phyloP scores from a whole-genome alignment of 176 grass and related monocot species.

The Zoysia japonica region DNA sequence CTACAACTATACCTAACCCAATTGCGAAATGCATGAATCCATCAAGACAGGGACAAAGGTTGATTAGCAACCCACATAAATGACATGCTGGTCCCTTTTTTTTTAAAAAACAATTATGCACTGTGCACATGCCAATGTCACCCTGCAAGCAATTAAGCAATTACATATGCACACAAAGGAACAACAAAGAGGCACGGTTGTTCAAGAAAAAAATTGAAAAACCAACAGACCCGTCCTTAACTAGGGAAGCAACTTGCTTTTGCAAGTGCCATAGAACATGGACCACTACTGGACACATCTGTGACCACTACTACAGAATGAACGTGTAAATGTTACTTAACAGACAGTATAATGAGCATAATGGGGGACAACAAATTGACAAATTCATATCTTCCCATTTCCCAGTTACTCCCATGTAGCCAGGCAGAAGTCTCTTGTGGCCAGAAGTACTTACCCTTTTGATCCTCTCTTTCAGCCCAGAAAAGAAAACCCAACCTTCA shows the following conservation, averaged over 20 bases:
- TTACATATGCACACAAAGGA: constrained; percentile 35
- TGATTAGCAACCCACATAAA: constrained; percentile 34
- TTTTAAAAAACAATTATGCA: neutral
- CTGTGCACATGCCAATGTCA: constrained; percentile 39
- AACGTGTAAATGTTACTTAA: neutral
- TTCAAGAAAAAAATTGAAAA: neutral
- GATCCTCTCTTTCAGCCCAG: neutral
- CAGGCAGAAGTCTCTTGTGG: neutral
- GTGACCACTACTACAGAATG: neutral
- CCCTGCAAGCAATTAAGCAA: constrained; percentile 31
- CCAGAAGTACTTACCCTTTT: neutral
- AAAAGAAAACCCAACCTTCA: neutral
- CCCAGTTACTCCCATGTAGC: constrained; percentile 11
- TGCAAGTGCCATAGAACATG: neutral
- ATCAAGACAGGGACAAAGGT: neutral
- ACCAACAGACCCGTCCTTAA: constrained; percentile 21
- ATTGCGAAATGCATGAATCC: neutral
- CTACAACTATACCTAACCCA: too few relatives aligned
- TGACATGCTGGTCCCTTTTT: constrained; percentile 9
- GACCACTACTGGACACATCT: neutral
- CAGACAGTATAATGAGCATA: constrained; percentile 1
- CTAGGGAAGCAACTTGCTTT: constrained; percentile 31
- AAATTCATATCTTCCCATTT: neutral
- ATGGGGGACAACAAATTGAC: neutral
- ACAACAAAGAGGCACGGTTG: constrained; percentile 7